Conservation (phyloP, 2,329 filamentous ascomycete species). For the Colletotrichum higginsianum region DNA sequence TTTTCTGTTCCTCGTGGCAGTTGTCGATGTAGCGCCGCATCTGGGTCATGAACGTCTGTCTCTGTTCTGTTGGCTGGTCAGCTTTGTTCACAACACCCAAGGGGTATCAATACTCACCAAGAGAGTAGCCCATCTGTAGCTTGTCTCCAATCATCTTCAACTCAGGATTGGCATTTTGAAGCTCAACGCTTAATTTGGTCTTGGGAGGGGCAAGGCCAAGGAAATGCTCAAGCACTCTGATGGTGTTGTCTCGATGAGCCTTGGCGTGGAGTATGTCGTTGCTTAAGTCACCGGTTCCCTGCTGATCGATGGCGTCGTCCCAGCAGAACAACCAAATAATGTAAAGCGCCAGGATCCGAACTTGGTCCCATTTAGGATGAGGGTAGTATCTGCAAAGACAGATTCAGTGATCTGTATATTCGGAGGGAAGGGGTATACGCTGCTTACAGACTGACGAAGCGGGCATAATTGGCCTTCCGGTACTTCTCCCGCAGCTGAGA, state of each 20-base stretch:
- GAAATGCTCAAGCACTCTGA: slow-evolving; percentile 42
- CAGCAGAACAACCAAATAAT: slow-evolving; percentile 52
- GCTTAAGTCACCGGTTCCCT: slow-evolving; percentile 47
- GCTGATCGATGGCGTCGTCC: slow-evolving; percentile 52
- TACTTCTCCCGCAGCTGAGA: slow-evolving; percentile 28
- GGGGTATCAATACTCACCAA: slow-evolving; percentile 1
- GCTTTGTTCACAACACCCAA: background rate
- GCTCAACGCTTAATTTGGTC: background rate
- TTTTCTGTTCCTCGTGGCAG: slow-evolving; percentile 49
- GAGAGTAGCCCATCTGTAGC: slow-evolving; percentile 21
- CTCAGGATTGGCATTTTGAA: slow-evolving; percentile 46
- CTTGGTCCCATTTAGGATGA: slow-evolving; percentile 37
- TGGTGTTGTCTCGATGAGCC: slow-evolving; percentile 46
- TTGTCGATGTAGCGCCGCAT: slow-evolving; percentile 46
- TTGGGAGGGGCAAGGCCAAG: slow-evolving; percentile 38
- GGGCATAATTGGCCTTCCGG: slow-evolving; percentile 27
- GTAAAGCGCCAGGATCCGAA: slow-evolving; percentile 47
- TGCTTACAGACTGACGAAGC: slow-evolving; percentile 35
- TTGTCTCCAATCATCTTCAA: slow-evolving; percentile 46
- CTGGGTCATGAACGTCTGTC: slow-evolving; percentile 41
- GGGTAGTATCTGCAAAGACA: slow-evolving; percentile 45
- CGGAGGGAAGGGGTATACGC: background rate
- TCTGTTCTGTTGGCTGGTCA: slow-evolving; percentile 23
- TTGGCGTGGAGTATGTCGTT: slow-evolving; percentile 48
- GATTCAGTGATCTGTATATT: background rate